Conservation (phyloP, 169 alveolate genomes). For the Cryptosporidium viatorum region DNA sequence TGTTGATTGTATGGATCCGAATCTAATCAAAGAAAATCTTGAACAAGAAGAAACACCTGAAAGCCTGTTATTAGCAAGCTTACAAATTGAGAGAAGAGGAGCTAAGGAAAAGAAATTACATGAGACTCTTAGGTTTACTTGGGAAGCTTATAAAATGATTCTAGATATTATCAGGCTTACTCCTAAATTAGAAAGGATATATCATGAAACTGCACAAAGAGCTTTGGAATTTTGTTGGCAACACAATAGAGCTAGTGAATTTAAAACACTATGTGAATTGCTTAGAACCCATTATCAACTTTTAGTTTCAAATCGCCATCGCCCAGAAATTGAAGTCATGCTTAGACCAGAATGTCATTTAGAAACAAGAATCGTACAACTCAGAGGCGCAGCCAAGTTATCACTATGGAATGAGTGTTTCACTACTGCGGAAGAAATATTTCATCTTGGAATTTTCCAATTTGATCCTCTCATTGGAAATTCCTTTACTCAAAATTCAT, state of each 20-base stretch:
- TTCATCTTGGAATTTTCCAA: conserved; percentile 80
- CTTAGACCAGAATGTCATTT: conserved; percentile 88
- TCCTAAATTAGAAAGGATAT: conserved; percentile 93
- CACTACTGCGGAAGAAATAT: conserved; percentile 94
- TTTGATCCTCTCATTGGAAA: conserved; percentile 59
- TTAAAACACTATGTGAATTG: conserved; percentile 93
- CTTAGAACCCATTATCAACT: conserved; percentile 91
- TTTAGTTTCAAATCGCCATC: conserved; percentile 76
- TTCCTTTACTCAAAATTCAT: conserved; percentile 1
- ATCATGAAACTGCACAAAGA: conserved; percentile 94
- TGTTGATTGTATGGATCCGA: conserved; percentile 70
- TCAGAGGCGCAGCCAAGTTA: conserved; percentile 92
- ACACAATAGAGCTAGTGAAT: conserved; percentile 92
- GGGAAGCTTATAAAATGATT: conserved; percentile 95
- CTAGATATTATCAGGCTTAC: conserved; percentile 94
- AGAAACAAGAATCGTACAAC: conserved; percentile 91
- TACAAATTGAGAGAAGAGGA: conserved; percentile 87
- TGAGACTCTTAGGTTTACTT: conserved; percentile 88
- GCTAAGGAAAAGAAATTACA: conserved; percentile 84
- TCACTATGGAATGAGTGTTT: conserved; percentile 95
- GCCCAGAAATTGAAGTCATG: conserved; percentile 85
- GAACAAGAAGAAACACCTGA: conserved; percentile 88
- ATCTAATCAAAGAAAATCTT: conserved; percentile 46
- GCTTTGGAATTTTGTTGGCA: conserved; percentile 93
- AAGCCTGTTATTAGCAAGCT: conserved; percentile 84